Evolutionary conservation across 129 eudicot genomes (phyloP), one percentile per base, ranked within the genome.

Genomic region (Cynara cardunculus): DNA sequence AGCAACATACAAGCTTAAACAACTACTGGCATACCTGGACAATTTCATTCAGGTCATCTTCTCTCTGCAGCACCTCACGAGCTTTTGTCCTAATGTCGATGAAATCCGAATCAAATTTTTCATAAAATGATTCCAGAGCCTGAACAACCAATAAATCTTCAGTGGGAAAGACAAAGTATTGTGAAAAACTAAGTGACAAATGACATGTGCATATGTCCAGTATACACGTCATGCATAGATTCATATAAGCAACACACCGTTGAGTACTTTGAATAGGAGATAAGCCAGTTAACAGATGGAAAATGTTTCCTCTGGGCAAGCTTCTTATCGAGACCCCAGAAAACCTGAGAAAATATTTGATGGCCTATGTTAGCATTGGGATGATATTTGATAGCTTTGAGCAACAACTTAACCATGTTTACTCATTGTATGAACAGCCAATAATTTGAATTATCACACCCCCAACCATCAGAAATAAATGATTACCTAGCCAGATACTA

Each of bases 261-360:
- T 78, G 99, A 90, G 79, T 96, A 96, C 88, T 93, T 96, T 4
- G 99, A 96, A 86, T 96, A 96, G 34, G 98, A 96, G 64, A 96
- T 92, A 62, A 96, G 98, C 98, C 99, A 96, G 87, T 96, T 96
- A 37, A 96, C 99, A 77, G 99, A 96, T 32, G 99, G 99, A 74
- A 96, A 96, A 87, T 96, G 99, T 76, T 96, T 96, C 86, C 98
- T 91, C 86, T 96, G 99, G 1, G 99, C 98, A 82, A 96, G 87
- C 82, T 96, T 96, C 87, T 96, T 96, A 90, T 93, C 99, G 41
- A 96, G 86, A 85, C 99, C 99, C 99, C 99, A 96, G 82, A 96
- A 96, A 53, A 96, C 99, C 98, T 95, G 90, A 69, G 69, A 82
- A 68, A 34, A 62, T 71, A 64, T 13, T 11, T 14, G 75, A 30